phyloP scores from a whole-genome alignment of 108 stramenopile species.

The Halocafeteria seosinensis region DNA sequence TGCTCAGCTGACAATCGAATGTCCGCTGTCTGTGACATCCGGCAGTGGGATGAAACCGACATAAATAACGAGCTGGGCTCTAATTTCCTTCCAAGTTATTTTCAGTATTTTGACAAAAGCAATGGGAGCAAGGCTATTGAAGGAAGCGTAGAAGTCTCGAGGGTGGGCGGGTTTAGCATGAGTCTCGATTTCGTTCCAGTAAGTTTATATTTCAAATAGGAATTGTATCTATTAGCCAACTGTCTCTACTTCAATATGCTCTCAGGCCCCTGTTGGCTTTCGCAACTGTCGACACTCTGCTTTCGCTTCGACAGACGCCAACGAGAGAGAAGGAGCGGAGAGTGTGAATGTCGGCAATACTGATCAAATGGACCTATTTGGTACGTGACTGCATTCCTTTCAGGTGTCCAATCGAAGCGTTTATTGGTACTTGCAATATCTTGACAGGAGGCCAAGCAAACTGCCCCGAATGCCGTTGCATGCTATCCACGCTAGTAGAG shows the following conservation, averaged over 20 bases:
- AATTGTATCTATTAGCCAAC: too few species aligned
- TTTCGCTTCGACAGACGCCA: too few species aligned
- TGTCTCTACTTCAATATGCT: too few species aligned
- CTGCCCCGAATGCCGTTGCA: background rate
- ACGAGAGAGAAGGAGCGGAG: background rate
- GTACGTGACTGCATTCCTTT: background rate
- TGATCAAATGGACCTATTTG: background rate
- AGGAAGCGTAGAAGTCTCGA: too few species aligned
- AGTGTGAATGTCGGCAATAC: background rate
- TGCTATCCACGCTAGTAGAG: background rate
- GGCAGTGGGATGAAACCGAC: background rate
- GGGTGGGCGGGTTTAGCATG: background rate
- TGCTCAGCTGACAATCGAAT: background rate
- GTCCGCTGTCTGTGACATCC: background rate
- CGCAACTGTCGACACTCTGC: too few species aligned
- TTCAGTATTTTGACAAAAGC: background rate
- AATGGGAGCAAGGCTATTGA: too few species aligned
- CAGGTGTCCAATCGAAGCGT: background rate
- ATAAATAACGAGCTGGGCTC: background rate
- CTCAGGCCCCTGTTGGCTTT: too few species aligned
- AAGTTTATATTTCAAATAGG: background rate
- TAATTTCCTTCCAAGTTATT: background rate
- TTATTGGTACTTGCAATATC: background rate
- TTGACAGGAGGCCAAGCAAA: background rate
- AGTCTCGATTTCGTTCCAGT: background rate